Conservation (phyloP, 1,139 yeast genomes). For the Lodderomyces elongisporus region DNA sequence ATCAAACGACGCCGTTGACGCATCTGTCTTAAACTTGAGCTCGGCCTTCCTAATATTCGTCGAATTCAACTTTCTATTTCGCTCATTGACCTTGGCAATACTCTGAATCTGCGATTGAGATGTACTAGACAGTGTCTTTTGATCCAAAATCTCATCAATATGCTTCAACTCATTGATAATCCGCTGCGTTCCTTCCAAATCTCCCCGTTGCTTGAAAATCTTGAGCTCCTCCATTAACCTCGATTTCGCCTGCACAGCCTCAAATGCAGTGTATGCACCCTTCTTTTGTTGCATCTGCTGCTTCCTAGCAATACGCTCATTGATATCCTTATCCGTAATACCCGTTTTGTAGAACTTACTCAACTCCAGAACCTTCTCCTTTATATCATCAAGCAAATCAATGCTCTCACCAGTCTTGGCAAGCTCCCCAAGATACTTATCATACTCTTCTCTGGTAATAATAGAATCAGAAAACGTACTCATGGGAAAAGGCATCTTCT, state of each 20-base stretch:
- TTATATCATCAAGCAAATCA: slow-evolving; percentile 65
- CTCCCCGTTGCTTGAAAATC: slow-evolving; percentile 67
- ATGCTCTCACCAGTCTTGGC: slow-evolving; percentile 53
- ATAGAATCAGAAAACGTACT: slow-evolving; percentile 74
- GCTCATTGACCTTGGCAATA: slow-evolving; percentile 58
- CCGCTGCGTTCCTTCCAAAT: slow-evolving; percentile 46
- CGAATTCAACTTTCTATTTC: slow-evolving; percentile 79
- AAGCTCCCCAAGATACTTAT: slow-evolving; percentile 59
- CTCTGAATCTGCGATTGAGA: slow-evolving; percentile 8
- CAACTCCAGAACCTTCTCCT: slow-evolving; percentile 59
- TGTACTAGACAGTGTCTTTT: slow-evolving; percentile 1
- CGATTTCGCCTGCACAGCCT: slow-evolving; percentile 74
- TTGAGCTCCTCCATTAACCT: slow-evolving; percentile 68
- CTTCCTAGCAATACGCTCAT: slow-evolving; percentile 65
- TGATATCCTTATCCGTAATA: slow-evolving; percentile 71
- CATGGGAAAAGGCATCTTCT: slow-evolving; percentile 70
- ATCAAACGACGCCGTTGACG: slow-evolving; percentile 18
- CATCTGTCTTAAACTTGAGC: slow-evolving; percentile 21
- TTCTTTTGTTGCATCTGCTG: slow-evolving; percentile 51
- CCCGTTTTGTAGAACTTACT: slow-evolving; percentile 57
- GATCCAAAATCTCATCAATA: slow-evolving; percentile 26
- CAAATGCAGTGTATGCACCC: slow-evolving; percentile 44
- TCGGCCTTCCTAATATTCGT: slow-evolving; percentile 79
- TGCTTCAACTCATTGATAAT: slow-evolving; percentile 48
- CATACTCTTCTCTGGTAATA: slow-evolving; percentile 65